Conservation (phyloP, 495 filamentous ascomycete species). For the Halenospora varia region DNA sequence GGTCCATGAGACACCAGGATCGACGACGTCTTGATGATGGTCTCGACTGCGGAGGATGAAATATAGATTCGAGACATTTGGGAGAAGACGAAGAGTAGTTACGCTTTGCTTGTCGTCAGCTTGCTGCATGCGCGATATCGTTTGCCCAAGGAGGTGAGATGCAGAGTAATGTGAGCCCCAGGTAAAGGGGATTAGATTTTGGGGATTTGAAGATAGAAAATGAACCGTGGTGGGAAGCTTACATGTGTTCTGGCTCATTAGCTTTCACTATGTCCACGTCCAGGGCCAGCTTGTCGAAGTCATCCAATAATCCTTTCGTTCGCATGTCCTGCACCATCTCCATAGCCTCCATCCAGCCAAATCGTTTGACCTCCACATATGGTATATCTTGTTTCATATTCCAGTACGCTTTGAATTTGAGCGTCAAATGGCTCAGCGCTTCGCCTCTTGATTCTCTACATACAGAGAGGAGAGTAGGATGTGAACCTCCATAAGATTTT, state of each 20-base stretch:
- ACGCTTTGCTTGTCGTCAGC: slow-evolving; percentile 1
- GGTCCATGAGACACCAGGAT: slow-evolving; percentile 1
- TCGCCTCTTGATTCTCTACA: slow-evolving; percentile 11
- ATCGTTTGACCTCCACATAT: slow-evolving; percentile 7
- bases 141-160: no score
- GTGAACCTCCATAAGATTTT: slow-evolving; percentile 3
- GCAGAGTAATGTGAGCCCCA: no score
- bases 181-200: no score
- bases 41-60: neutral
- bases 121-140: no score
- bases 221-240: no score
- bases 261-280: neutral
- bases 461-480: slow-evolving; percentile 2
- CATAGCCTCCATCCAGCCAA: neutral
- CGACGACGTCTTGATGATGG: neutral
- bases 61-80: neutral
- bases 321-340: slow-evolving; percentile 2
- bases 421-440: neutral
- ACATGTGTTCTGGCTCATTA: slow-evolving; percentile 2
- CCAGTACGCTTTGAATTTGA: slow-evolving; percentile 3
- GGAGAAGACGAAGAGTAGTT: neutral
- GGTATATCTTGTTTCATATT: slow-evolving; percentile 1
- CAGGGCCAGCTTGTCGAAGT: slow-evolving; percentile 1
- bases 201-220: no score
- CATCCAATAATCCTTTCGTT: slow-evolving; percentile 1